A percentile compares a stretch with the other conserved stretches of the same genome.
These are phyloP conservation scores for Ocimum tenuiflorum DNA, from an alignment of 257 asterid genomes.

Conservation along the genomic window DNA sequence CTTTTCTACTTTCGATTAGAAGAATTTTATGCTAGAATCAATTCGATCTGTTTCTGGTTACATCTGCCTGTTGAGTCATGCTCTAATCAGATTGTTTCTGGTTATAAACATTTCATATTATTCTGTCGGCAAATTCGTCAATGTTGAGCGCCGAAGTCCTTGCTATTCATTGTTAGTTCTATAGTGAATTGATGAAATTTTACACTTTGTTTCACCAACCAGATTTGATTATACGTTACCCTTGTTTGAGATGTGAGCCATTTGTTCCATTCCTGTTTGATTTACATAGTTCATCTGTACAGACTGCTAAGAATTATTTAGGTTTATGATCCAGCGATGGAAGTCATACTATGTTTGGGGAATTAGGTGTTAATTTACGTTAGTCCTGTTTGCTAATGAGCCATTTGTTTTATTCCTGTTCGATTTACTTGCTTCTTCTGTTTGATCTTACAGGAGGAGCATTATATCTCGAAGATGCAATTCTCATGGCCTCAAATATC, in stretches of 20 bases:
- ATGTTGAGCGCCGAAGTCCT: too few relatives aligned
- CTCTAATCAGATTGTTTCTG: not conserved
- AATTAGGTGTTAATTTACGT: conserved; percentile 8
- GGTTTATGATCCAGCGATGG: not conserved
- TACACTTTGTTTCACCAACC: not conserved
- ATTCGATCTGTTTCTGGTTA: not conserved
- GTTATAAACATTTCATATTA: not conserved
- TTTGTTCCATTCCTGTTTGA: not conserved
- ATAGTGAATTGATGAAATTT: not conserved
- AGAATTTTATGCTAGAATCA: conserved; percentile 3
- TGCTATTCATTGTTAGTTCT: not conserved
- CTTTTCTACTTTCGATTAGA: not conserved
- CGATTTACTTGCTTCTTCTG: not conserved
- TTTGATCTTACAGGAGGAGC: conserved; percentile 71
- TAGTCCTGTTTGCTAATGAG: conserved; percentile 11
- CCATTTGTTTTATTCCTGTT: not conserved
- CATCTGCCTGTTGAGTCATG: not conserved
- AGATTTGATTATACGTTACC: conserved; percentile 10
- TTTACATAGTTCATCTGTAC: not conserved
- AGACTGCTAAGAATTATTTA: not conserved
- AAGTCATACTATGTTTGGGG: not conserved
- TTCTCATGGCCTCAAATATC: conserved; percentile 89
- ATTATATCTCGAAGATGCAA: conserved; percentile 52
- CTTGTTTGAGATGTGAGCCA: conserved; percentile 9
- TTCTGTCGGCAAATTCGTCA: not conserved